Conservation (phyloP, 306 rosid species). For the Nissolia schottii region DNA sequence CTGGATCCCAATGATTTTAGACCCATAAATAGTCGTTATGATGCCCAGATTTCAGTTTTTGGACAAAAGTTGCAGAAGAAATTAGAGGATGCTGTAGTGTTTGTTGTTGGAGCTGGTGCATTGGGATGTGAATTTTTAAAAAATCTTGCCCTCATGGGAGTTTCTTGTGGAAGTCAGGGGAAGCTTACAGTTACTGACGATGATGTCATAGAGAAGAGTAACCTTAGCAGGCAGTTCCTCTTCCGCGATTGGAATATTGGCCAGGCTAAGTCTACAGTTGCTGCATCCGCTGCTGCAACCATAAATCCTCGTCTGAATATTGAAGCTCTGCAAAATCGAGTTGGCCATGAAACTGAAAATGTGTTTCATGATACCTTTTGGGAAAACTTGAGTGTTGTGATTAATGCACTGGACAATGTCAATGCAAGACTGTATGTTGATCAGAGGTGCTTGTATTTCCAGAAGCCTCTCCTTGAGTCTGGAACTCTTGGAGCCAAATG, state of each 20-base stretch:
- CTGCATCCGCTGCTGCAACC: constrained; percentile 79
- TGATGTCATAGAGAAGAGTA: constrained; percentile 98
- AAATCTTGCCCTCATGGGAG: constrained; percentile 95
- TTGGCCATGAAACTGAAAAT: constrained; percentile 84
- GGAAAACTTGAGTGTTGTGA: constrained; percentile 74
- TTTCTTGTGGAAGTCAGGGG: constrained; percentile 76
- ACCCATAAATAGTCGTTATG: constrained; percentile 84
- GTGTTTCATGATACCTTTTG: constrained; percentile 78
- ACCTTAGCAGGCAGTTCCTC: constrained; percentile 94
- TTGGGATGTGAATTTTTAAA: constrained; percentile 90
- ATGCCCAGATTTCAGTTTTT: constrained; percentile 97
- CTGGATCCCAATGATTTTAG: constrained; percentile 69
- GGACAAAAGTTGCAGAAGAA: constrained; percentile 88
- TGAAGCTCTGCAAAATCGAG: constrained; percentile 87
- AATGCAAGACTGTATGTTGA: constrained; percentile 94
- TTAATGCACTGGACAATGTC: constrained; percentile 94
- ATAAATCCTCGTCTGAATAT: constrained; percentile 62
- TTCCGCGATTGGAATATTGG: constrained; percentile 99
- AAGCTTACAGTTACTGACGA: constrained; percentile 88
- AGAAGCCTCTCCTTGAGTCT: constrained; percentile 96
- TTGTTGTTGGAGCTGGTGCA: constrained; percentile 97
- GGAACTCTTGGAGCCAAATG: constrained; percentile 98
- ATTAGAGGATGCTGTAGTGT: constrained; percentile 73
- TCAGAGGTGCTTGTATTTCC: constrained; percentile 95
- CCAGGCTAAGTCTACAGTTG: constrained; percentile 92